Evolutionary conservation across 1,139 yeast genomes (phyloP), one percentile per base, ranked within the genome.

Genomic region (Chernovozyma aurita): DNA sequence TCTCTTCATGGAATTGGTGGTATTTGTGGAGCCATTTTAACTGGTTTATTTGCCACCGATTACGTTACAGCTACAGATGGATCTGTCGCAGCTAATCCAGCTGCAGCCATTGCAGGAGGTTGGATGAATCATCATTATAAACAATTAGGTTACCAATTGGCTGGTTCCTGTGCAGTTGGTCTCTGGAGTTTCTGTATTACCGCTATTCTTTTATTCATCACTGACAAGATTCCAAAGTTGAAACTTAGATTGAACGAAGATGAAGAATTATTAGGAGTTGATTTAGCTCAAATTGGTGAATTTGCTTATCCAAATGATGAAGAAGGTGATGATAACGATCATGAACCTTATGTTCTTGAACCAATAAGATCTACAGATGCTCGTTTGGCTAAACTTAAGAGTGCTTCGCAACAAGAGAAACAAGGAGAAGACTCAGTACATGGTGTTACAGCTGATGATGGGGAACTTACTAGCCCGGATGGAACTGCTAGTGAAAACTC

Each of bases 1-100:
- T 88, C 97, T 20, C 68, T 87, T 42, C 97, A 90, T 61, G 97
- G 96, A 49, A 80, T 90, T 46, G 97, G 97, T 57, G 97, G 97
- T 37, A 78, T 84, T 52, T 70, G 77, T 46, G 97, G 97, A 35
- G 79, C 87, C 25, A 66, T 83, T 21, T 61, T 86, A 64, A 90
- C 97, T 29, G 97, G 95, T 52, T 70, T 90, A 45, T 90, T 90
- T 57, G 95, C 97, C 25, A 95, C 96, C 37, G 94, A 88, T 65
- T 88, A 90, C 63, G 78, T 90, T 48, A 83, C 95, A 34, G 88
- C 86, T 29, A 63, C 86, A 41, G 86, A 70, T 46, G 86, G 80
- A 38, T 78, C 82, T 34, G 85, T 80, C 33, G 65, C 70, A 24
- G 65, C 70, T 24, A 57, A 60, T 39, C 60, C 66, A 25, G 28